Conservation (phyloP, 2,329 filamentous ascomycete genomes). For the Ophiocordyceps sinensis region DNA sequence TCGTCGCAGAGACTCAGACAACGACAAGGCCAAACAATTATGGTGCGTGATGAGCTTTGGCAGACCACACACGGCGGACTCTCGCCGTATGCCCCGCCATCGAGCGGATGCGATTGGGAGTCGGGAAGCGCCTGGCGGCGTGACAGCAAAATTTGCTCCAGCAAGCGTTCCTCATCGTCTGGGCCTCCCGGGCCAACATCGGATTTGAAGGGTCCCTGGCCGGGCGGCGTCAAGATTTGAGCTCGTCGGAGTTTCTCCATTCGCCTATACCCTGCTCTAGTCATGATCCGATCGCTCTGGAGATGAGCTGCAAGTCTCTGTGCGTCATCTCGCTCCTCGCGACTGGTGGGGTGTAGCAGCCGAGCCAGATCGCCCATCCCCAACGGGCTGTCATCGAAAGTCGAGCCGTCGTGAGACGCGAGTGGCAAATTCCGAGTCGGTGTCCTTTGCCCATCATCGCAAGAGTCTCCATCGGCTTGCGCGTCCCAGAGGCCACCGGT, state of each 20-base stretch:
- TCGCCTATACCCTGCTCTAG: slow-evolving; percentile 61
- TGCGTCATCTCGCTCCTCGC: slow-evolving; percentile 70
- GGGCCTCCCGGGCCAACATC: slow-evolving; percentile 13
- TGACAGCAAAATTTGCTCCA: slow-evolving; percentile 45
- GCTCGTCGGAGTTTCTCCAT: slow-evolving; percentile 55
- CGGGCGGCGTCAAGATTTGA: slow-evolving; percentile 35
- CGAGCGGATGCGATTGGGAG: not conserved
- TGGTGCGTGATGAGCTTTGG: slow-evolving; percentile 68
- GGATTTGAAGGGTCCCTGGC: slow-evolving; percentile 5
- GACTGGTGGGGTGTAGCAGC: slow-evolving; percentile 65
- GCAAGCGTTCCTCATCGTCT: slow-evolving; percentile 44
- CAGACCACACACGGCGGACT: slow-evolving; percentile 88
- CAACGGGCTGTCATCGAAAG: slow-evolving; percentile 46
- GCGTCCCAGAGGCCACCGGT: slow-evolving; percentile 22
- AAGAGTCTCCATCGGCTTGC: slow-evolving; percentile 31
- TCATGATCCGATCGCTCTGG: slow-evolving; percentile 56
- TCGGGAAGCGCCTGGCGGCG: slow-evolving; percentile 20
- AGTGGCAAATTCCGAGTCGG: slow-evolving; percentile 53
- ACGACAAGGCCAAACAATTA: slow-evolving; percentile 93
- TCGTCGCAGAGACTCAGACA: slow-evolving; percentile 93
- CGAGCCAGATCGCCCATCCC: slow-evolving; percentile 57
- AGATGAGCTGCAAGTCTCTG: slow-evolving; percentile 70
- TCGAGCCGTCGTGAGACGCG: slow-evolving; percentile 35
- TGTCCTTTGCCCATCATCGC: slow-evolving; percentile 45
- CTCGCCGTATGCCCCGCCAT: slow-evolving; percentile 41